Percentiles rank a stretch among this genome's conserved stretches.
Conservation (phyloP, 352 stramenopile species). For the Phytophthora agathidicida region DNA sequence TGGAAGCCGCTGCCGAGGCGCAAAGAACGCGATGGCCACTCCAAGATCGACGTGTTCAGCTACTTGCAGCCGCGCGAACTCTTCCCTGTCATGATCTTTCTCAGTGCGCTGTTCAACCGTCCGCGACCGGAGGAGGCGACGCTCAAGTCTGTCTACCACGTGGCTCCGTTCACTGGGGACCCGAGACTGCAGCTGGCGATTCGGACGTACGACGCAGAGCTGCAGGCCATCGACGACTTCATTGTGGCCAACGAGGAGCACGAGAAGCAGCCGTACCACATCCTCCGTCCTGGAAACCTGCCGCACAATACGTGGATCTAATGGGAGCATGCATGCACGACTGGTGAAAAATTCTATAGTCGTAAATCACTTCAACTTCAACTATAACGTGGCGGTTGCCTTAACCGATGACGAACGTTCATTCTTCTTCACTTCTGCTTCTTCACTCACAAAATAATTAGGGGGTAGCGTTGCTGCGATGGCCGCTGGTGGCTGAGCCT, state of each 20-base stretch:
- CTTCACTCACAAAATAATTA: slow-evolving; percentile 40
- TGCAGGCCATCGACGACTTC: slow-evolving; percentile 34
- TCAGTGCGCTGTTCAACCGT: slow-evolving; percentile 43
- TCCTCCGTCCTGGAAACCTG: slow-evolving; percentile 37
- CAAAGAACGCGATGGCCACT: slow-evolving; percentile 30
- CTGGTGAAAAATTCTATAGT: slow-evolving; percentile 13
- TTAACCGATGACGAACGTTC: no score
- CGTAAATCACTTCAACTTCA: slow-evolving; percentile 19
- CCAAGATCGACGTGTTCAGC: slow-evolving; percentile 38
- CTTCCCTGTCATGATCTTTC: slow-evolving; percentile 30
- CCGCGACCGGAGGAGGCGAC: slow-evolving; percentile 32
- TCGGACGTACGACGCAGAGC: slow-evolving; percentile 22
- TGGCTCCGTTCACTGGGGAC: slow-evolving; percentile 32
- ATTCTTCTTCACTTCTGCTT: neutral
- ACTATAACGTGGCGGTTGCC: neutral
- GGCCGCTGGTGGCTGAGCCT: slow-evolving; percentile 34
- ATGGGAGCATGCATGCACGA: neutral
- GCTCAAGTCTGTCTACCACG: slow-evolving; percentile 31
- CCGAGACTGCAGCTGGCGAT: slow-evolving; percentile 27
- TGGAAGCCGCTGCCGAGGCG: slow-evolving; percentile 45
- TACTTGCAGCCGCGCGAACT: slow-evolving; percentile 29
- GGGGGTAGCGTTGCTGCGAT: slow-evolving; percentile 13
- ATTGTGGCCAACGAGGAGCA: slow-evolving; percentile 31
- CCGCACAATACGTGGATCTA: slow-evolving; percentile 49
- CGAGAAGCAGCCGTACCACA: slow-evolving; percentile 35